Evolutionary conservation across 2,329 filamentous ascomycete genomes (phyloP), one percentile per base, ranked within the genome.

Genomic region (Stemphylium beticola): DNA sequence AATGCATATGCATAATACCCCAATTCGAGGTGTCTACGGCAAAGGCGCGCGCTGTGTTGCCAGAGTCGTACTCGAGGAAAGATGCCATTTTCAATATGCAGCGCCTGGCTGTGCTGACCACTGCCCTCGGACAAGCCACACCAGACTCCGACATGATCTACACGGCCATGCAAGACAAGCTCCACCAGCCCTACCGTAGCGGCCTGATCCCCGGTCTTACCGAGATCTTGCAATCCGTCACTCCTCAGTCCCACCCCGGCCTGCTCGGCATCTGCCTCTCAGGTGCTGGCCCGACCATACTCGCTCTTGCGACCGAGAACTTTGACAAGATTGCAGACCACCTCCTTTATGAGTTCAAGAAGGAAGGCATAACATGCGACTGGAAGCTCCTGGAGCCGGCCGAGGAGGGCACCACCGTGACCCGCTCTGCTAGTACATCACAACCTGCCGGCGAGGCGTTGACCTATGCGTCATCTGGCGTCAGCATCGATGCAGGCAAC

Each of bases 41-140:
- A 56, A 90, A 92, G 71, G 93, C 95, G 4, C 87, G 95, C 69
- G 87, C 87, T 53, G 93, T 96, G 17, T 81, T 99, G 31, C 95
- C 95, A 2, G 84, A 85, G 39, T 81, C 84, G 52, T 99, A 98
- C 73, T 84, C 87, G 15, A 85, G 92, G 60, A 84, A 86, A 50
- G 93, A 97, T 75, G 89, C 96, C 72, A 91, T 96, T 26, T 98
- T 96, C 82, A 99, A 99, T 79, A 83, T 98, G 67, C 95, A 98
- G 78, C 86, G 95, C 62, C 91, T 96, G 74, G 93, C 93, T 2
- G 84, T 99, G 44, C 84, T 99, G 11, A 93, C 93, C 29, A 91
- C 92, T 10, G 93, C 93, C 1, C 83, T 99, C 40, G 92, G 93
- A 61, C 88, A 92, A 74, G 93, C 90, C 7, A 93, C 95, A 9